Evolutionary conservation across 768 basidiomycete species (phyloP), one percentile per base, ranked within the genome.

Genomic region (Obba rivulosa): DNA sequence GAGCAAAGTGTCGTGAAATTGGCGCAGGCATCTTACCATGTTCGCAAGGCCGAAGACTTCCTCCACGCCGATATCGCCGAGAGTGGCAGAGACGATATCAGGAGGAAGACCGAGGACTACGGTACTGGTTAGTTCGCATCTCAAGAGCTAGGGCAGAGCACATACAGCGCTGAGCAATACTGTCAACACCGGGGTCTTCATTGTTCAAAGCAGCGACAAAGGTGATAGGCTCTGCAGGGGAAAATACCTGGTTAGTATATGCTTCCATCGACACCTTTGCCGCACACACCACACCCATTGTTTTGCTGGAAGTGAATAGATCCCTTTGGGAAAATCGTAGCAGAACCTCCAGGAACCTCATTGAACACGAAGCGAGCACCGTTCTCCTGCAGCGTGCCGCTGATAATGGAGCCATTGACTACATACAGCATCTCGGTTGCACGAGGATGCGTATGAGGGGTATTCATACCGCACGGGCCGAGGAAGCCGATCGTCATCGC

Each of bases 401-500:
- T 52, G 7, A 45, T 51, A 25, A 64, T 28, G 37, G 60, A 58
- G n/a, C 64, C 64, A 41, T 66, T 61, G 41, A 65, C 51, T 31
- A 57, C 47, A 49, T 62, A 65, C 45, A 62, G 46, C 24, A 69
- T 54, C 58, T 69, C 66, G 17, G 62, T 62, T 9, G 66, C 67
- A 23, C 65, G 66, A 7, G 64, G 65, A 43, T 68, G 67, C 3
- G 58, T 61, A 53, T 69, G 67, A 10, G 67, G 66, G 8, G 64
- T 68, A 60, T 69, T 66, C 62, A 63, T 57, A 7, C 62, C 63
- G 47, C 65, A 66, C 2, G 65, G 63, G 45, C 58, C 62, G 17
- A 65, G 51, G 52, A 54, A 57, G 11, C 63, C 63, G 22, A 61
- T 46, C 28, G 62, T 57, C 53, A 62, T 59, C 9, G 62, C 58